Base-by-base conservation (phyloP, 169 alveolate species). In the Eimeria brunetti region DNA sequence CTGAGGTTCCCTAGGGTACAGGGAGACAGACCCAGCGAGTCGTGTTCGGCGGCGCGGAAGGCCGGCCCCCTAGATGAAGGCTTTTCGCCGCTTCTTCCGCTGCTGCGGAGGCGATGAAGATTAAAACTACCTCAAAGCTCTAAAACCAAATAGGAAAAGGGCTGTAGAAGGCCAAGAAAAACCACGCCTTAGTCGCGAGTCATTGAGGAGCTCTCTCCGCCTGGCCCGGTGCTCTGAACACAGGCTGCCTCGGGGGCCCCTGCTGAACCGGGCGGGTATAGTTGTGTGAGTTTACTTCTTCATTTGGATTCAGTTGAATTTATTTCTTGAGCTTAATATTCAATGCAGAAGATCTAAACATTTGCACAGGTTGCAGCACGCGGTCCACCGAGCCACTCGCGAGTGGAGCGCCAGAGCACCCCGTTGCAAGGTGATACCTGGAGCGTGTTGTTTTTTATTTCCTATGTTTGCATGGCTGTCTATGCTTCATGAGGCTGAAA, bases 11-110 rank as follows among this genome's bases (percentile, higher is more conserved):
- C 46, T 60, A 16, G 92, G 73, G 92, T 83, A 62, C n/a, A 30
- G 30, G 92, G 92, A 85, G 92, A 85, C 92, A 85, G 92, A 27
- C 64, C 67, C 80, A 58, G 92, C 92, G 92, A 62, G 78, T 49
- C 81, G 64, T 85, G 92, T 81, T 85, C 92, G 92, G 62, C 73
- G 64, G 75, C 92, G 81, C 62, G 51, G 81, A 36, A 38, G 81
- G 92, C 81, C 80, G 81, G 92, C 58, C 81, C 81, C 60, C 69
- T 22, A 62, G 64, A 36, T n/a, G 53, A 71, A 60, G 60, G 49
- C 60, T 38, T 62, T 58, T 58, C 78, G 80, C 64, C 60, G 24
- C 64, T 85, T 30, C 92, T 85, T 85, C 83, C 38, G 92, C 41
- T 8, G 41, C 80, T 22, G 51, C 30, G 62, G 36, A 85, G 27